Evolutionary conservation across 192 early-diverging fungal species (phyloP).

Genomic region (Backusella luteola): DNA sequence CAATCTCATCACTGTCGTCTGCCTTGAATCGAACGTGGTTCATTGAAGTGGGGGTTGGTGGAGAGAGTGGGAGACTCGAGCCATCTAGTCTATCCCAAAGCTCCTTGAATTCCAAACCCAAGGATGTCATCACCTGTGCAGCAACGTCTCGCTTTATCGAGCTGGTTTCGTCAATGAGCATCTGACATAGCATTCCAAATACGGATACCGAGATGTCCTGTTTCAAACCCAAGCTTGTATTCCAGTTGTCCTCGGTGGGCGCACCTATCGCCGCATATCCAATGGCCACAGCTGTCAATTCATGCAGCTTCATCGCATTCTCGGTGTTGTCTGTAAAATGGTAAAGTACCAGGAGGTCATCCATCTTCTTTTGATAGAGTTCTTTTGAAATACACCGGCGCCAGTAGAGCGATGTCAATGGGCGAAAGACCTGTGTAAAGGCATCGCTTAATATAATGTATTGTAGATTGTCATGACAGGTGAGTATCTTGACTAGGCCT

Average conservation of each 20-base stretch:
- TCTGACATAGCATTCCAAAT: constrained; percentile 14
- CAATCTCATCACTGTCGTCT: neutral
- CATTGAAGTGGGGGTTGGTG: too few relatives aligned
- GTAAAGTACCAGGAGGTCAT: neutral
- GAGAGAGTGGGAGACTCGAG: too few relatives aligned
- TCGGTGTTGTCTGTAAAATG: constrained; percentile 4
- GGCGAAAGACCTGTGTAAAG: neutral
- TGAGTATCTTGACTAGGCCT: neutral
- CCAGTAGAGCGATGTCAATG: neutral
- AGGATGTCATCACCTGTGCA: constrained; percentile 11
- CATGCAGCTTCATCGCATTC: constrained; percentile 9
- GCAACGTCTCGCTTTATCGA: neutral
- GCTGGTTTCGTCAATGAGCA: neutral
- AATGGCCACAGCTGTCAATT: constrained; percentile 9
- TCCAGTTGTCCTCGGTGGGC: neutral
- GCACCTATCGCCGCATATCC: neutral
- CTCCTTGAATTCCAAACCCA: neutral
- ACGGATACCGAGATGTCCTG: neutral
- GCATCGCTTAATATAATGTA: neutral
- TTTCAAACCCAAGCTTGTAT: neutral
- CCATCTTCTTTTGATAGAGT: neutral
- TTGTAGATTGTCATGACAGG: neutral
- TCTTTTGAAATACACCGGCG: neutral
- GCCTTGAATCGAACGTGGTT: neutral
- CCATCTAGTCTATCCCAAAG: neutral